A percentile compares a stretch with the other conserved stretches of the same genome.
Evolutionary conservation across 495 filamentous ascomycete genomes (phyloP).

Genomic region (Aspergillus sclerotioniger): DNA sequence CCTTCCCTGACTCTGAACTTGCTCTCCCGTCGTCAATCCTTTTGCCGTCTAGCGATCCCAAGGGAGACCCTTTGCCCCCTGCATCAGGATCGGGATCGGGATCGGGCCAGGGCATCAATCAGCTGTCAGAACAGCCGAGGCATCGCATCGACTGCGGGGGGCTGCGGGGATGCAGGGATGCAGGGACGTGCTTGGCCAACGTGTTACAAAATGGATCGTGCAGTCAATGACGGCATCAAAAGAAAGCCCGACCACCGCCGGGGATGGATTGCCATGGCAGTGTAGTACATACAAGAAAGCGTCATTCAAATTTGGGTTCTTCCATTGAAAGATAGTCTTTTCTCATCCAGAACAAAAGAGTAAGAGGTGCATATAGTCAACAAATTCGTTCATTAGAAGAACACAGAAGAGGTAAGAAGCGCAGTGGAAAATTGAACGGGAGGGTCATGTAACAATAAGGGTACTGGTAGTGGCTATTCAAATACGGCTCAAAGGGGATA

Average conservation of each 20-base stretch:
- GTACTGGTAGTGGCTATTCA: conserved; percentile 28
- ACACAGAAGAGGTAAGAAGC: conserved; percentile 17
- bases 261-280: background rate
- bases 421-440: conserved; percentile 17
- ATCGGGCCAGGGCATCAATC: too few species aligned
- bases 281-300: background rate
- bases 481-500: conserved; percentile 16
- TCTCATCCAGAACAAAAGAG: conserved; percentile 35
- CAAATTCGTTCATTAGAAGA: conserved; percentile 32
- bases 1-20: too few species aligned
- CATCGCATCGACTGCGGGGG: conserved; percentile 9
- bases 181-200: background rate
- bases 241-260: background rate
- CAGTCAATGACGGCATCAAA: background rate
- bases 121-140: conserved; percentile 5
- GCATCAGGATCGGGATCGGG: too few species aligned
- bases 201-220: background rate
- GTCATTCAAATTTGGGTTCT: conserved; percentile 12
- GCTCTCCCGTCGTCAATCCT: too few species aligned
- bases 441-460: conserved; percentile 22
- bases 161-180: background rate
- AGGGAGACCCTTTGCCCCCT: too few species aligned
- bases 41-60: too few species aligned
- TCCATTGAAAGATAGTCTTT: conserved; percentile 22
- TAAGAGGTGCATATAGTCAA: conserved; percentile 30